Evolutionary conservation across 2,329 filamentous ascomycete genomes (phyloP).

Genomic region (Leptosphaerulina australis): DNA sequence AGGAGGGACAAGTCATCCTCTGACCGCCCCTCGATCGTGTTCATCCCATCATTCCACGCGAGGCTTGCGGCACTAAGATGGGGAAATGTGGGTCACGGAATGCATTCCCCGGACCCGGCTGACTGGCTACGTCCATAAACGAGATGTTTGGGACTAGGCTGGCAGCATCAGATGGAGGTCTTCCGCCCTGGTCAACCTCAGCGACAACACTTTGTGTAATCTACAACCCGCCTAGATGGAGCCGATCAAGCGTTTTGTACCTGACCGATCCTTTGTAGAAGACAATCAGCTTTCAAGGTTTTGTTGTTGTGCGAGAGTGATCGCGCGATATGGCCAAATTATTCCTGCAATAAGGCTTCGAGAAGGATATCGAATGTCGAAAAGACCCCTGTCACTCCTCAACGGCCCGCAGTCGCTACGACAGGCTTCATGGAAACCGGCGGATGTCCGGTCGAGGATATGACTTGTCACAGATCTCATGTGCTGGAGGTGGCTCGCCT

Average conservation of each 20-base stretch:
- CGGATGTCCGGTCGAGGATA: slow-evolving; percentile 5
- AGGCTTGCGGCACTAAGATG: slow-evolving; percentile 29
- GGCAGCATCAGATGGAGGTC: slow-evolving; percentile 11
- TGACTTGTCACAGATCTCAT: slow-evolving; percentile 15
- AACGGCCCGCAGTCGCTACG: slow-evolving; percentile 10
- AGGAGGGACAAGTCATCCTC: slow-evolving; percentile 23
- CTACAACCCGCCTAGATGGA: not conserved
- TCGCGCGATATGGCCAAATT: slow-evolving; percentile 18
- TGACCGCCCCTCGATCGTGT: slow-evolving; percentile 33
- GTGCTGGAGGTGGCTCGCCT: slow-evolving; percentile 13
- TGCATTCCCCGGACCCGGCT: slow-evolving; percentile 33
- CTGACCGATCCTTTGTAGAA: not conserved
- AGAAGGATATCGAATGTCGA: slow-evolving; percentile 32
- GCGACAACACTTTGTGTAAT: slow-evolving; percentile 6
- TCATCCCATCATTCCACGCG: slow-evolving; percentile 31
- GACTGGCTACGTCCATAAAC: slow-evolving; percentile 24
- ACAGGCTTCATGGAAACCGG: slow-evolving; percentile 11
- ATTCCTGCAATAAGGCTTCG: slow-evolving; percentile 31
- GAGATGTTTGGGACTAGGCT: slow-evolving; percentile 23
- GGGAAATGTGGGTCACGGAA: slow-evolving; percentile 34
- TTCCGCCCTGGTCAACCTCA: slow-evolving; percentile 19
- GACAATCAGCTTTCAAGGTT: not conserved
- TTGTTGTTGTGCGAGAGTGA: not conserved
- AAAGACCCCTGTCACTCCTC: slow-evolving; percentile 8
- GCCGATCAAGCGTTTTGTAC: not conserved